These are phyloP conservation scores for Royoungia palumana DNA, from an alignment of 768 basidiomycete species.

Conservation along the genomic window DNA sequence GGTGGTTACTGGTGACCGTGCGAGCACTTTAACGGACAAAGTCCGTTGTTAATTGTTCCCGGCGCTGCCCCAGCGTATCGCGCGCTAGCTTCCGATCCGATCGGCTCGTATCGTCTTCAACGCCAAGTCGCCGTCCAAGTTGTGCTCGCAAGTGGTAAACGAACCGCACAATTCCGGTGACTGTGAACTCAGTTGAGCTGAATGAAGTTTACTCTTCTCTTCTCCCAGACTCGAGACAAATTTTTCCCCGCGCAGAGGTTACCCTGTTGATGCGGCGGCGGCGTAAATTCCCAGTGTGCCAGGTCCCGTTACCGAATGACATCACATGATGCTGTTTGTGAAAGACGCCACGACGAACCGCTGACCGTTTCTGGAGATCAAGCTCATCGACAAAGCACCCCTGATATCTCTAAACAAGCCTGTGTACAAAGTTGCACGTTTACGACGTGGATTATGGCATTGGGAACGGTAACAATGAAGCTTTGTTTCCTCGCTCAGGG, in stretches of 20 bases:
- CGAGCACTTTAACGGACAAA: not conserved
- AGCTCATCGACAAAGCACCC: not conserved
- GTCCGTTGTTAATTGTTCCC: not conserved
- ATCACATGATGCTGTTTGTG: not conserved
- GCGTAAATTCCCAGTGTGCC: conserved; percentile 11
- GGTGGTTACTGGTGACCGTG: not conserved
- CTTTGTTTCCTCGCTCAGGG: too few relatives aligned
- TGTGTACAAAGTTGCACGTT: not conserved
- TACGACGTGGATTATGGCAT: conserved; percentile 17
- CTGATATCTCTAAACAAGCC: conserved; percentile 7
- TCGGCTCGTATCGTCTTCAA: conserved; percentile 8
- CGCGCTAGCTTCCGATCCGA: conserved; percentile 14
- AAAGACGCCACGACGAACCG: conserved; percentile 17
- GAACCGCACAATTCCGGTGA: not conserved
- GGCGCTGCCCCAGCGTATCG: not conserved
- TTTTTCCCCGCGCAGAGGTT: conserved; percentile 14
- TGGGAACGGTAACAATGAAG: too few relatives aligned
- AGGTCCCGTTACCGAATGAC: not conserved
- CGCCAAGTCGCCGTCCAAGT: conserved; percentile 12
- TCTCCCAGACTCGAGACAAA: not conserved
- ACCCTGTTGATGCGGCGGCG: conserved; percentile 10
- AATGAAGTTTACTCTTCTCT: not conserved
- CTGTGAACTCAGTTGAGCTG: conserved; percentile 7
- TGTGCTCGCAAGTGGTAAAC: not conserved
- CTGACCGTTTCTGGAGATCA: not conserved